phyloP scores from a whole-genome alignment of 2,329 filamentous ascomycete genomes.

The Hymenotorrendiella dingleyae region DNA sequence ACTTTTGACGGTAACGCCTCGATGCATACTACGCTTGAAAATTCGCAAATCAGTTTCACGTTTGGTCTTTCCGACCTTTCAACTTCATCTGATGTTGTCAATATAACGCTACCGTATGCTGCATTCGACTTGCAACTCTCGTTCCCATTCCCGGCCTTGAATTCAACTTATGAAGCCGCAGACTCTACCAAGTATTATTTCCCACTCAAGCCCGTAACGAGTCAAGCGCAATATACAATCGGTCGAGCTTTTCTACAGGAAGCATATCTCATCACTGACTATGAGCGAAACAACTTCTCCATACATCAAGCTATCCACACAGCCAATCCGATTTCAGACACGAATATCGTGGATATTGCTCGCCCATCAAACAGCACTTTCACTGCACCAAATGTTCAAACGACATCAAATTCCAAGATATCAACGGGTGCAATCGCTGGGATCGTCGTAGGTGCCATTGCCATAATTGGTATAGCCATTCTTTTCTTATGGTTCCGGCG shows the following conservation, averaged over 20 bases:
- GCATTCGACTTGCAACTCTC: slow-evolving; percentile 29
- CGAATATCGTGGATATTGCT: slow-evolving; percentile 20
- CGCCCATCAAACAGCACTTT: slow-evolving; percentile 24
- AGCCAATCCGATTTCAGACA: slow-evolving; percentile 19
- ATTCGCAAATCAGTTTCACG: slow-evolving; percentile 45
- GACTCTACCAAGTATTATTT: slow-evolving; percentile 35
- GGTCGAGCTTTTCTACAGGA: slow-evolving; percentile 32
- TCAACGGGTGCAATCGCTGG: slow-evolving; percentile 22
- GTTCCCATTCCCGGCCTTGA: slow-evolving; percentile 27
- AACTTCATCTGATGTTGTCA: slow-evolving; percentile 38
- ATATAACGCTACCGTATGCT: slow-evolving; percentile 30
- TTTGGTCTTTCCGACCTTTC: slow-evolving; percentile 48
- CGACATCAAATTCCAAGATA: slow-evolving; percentile 8
- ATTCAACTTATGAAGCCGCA: slow-evolving; percentile 40
- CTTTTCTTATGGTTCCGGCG: slow-evolving; percentile 15
- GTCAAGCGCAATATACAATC: slow-evolving; percentile 29
- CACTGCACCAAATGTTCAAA: slow-evolving; percentile 7
- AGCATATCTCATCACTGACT: slow-evolving; percentile 32
- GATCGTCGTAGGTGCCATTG: slow-evolving; percentile 18
- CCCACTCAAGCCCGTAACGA: slow-evolving; percentile 26
- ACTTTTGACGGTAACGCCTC: slow-evolving; percentile 50
- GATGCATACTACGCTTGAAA: slow-evolving; percentile 42
- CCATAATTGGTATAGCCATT: slow-evolving; percentile 9
- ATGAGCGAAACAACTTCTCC: slow-evolving; percentile 29
- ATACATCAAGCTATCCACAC: slow-evolving; percentile 29